Percentiles rank a stretch among this genome's conserved stretches.
Evolutionary conservation across 768 basidiomycete species (phyloP).

Genomic region (Psilocybe sp.): DNA sequence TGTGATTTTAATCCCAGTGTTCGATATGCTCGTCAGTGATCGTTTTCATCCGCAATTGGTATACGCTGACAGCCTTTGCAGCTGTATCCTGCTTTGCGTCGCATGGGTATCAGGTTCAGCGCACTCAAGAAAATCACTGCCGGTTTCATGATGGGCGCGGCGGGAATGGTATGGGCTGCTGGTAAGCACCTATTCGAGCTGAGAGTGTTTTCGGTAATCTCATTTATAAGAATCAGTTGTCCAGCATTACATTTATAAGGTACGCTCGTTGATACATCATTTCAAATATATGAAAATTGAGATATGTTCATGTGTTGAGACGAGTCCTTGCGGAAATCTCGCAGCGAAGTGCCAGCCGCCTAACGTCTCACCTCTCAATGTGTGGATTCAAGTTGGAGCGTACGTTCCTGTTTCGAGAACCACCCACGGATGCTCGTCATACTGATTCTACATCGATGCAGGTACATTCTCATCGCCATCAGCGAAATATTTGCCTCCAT

Average conservation of each 20-base stretch:
- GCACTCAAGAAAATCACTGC: slow-evolving; percentile 57
- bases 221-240: slow-evolving; percentile 34
- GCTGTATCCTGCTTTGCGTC: slow-evolving; percentile 50
- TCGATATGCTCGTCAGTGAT: slow-evolving; percentile 46
- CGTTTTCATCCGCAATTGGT: too few relatives aligned
- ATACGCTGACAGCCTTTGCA: too few relatives aligned
- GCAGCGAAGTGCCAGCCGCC: slow-evolving; percentile 45
- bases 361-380: slow-evolving; percentile 57
- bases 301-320: slow-evolving; percentile 39
- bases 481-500: slow-evolving; percentile 81
- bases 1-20: slow-evolving; percentile 69
- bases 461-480: slow-evolving; percentile 58
- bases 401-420: slow-evolving; percentile 16
- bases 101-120: slow-evolving; percentile 51
- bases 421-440: too few relatives aligned
- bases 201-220: neutral
- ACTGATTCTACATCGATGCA: too few relatives aligned
- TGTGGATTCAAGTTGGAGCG: slow-evolving; percentile 77
- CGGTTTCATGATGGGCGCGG: slow-evolving; percentile 54
- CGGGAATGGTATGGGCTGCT: slow-evolving; percentile 69
- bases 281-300: too few relatives aligned
- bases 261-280: too few relatives aligned
- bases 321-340: slow-evolving; percentile 47
- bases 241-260: slow-evolving; percentile 74
- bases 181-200: slow-evolving; percentile 30